Conservation (phyloP, 805 yeast species). For the Cyberlindnera misumaiensis region DNA sequence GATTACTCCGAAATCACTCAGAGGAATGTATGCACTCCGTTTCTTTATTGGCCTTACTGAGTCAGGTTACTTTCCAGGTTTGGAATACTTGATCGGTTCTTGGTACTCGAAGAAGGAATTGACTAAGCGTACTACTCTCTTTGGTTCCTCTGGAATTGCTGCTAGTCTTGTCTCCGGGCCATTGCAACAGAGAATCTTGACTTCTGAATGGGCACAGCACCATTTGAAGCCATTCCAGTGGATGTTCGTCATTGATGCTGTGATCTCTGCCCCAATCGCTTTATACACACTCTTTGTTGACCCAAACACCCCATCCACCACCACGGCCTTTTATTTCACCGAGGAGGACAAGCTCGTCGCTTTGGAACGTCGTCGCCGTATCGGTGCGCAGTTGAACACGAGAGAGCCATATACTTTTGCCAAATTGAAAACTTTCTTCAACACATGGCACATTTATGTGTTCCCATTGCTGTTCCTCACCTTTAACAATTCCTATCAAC, state of each 20-base stretch:
- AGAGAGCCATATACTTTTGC: conserved; percentile 33
- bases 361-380: conserved; percentile 36
- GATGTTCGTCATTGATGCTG: conserved; percentile 42
- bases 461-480: conserved; percentile 29
- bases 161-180: conserved; percentile 34
- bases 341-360: conserved; percentile 39
- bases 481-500: conserved; percentile 17
- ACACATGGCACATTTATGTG: conserved; percentile 42
- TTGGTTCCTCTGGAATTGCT: conserved; percentile 30
- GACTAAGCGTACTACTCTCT: conserved; percentile 28
- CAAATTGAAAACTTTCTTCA: conserved; percentile 35
- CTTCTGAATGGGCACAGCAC: conserved; percentile 17
- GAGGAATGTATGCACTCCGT: conserved; percentile 27
- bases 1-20: conserved; percentile 22
- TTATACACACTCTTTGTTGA: conserved; percentile 36
- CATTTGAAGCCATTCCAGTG: conserved; percentile 34
- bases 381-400: conserved; percentile 37
- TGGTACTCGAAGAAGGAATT: conserved; percentile 30
- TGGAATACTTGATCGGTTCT: conserved; percentile 33
- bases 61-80: conserved; percentile 43
- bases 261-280: conserved; percentile 36
- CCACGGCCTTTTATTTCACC: conserved; percentile 35
- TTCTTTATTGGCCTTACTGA: conserved; percentile 39
- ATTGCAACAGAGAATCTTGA: conserved; percentile 29
- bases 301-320: conserved; percentile 41